Base-by-base conservation (phyloP, 2,329 filamentous ascomycete species). In the Trichoderma simmonsii region DNA sequence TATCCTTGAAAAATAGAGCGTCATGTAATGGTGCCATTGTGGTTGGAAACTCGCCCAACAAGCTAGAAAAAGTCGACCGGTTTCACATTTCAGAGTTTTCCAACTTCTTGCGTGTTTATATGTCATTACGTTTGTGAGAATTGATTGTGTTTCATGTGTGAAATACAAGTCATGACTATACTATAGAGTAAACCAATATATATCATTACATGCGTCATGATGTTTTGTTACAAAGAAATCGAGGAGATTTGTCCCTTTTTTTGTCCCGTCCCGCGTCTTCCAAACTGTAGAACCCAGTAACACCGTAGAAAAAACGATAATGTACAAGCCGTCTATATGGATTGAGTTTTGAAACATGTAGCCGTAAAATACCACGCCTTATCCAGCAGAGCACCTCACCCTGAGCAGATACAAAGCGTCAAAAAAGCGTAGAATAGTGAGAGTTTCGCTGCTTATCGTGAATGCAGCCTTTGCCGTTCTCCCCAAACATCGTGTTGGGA, bases 221-320 rank as follows among this genome's bases (percentile, higher is more conserved):
- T 64, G 32, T 26, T 43, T 63, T 56, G 61, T 64, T 62, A 34
- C 21, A 24, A 26, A 26, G 12, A 51, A 24, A 28, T 62, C 18
- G 60, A 71, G 48, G 59, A 68, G 36, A 72, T 59, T 72, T 43
- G 59, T 60, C 70, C 48, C 28, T 51, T 71, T 64, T 66, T 71
- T n/a, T 60, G 30, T 30, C 68, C 68, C 68, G 14, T 63, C 67
- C 57, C 26, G 30, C 30, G 30, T 56, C 67, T 56, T 62, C 28
- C 32, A 70, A 34, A 70, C 34, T 21, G 65, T 28, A 34, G 48
- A 69, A 61, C 43, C 68, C 68, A 26, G 21, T 28, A 71, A 71
- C 59, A 70, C 68, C 68, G 34, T 71, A 57, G 28, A 18, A 68
- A 43, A 68, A 43, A 11, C 32, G 54, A 39, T 68, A 68, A 68